Percentiles rank a stretch among this genome's conserved stretches.
These are phyloP conservation scores for Prototheca wickerhamii DNA, from an alignment of 163 green algal species.

Conservation along the genomic window DNA sequence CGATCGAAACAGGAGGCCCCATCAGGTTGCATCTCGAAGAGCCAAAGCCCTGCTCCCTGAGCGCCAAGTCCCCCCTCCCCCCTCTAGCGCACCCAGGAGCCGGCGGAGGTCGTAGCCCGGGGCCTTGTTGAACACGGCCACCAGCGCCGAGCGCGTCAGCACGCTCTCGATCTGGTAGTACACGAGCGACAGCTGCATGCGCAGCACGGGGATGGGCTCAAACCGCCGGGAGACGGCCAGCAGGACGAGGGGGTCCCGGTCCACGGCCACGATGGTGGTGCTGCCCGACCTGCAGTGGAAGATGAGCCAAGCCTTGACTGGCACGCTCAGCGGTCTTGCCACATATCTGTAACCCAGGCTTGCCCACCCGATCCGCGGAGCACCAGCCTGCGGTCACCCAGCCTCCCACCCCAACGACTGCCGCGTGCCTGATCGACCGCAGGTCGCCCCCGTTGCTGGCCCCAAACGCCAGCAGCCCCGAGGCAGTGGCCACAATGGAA, in stretches of 20 bases:
- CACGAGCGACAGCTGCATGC: constrained; percentile 43
- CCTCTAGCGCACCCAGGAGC: constrained; percentile 39
- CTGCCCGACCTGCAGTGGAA: constrained; percentile 17
- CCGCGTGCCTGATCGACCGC: constrained; percentile 1
- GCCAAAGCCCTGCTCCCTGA: background rate
- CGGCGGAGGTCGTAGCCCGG: constrained; percentile 55
- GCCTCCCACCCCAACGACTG: background rate
- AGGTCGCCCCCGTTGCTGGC: constrained; percentile 23
- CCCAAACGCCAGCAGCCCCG: constrained; percentile 68
- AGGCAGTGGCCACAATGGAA: constrained; percentile 46
- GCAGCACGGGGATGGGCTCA: constrained; percentile 51
- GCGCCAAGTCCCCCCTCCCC: constrained; percentile 4
- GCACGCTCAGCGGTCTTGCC: background rate
- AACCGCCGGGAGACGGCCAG: constrained; percentile 46
- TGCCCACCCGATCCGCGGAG: background rate
- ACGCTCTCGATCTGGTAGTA: constrained; percentile 54
- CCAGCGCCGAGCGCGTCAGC: constrained; percentile 43
- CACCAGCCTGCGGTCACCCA: background rate
- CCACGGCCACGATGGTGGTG: constrained; percentile 49
- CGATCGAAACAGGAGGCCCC: background rate
- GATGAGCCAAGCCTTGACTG: background rate
- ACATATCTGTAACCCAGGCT: background rate
- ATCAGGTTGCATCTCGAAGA: constrained; percentile 5
- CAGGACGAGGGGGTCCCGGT: constrained; percentile 53
- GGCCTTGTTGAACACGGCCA: constrained; percentile 40